Conservation (phyloP, 306 rosid species). For the Leucaena leucocephala region DNA sequence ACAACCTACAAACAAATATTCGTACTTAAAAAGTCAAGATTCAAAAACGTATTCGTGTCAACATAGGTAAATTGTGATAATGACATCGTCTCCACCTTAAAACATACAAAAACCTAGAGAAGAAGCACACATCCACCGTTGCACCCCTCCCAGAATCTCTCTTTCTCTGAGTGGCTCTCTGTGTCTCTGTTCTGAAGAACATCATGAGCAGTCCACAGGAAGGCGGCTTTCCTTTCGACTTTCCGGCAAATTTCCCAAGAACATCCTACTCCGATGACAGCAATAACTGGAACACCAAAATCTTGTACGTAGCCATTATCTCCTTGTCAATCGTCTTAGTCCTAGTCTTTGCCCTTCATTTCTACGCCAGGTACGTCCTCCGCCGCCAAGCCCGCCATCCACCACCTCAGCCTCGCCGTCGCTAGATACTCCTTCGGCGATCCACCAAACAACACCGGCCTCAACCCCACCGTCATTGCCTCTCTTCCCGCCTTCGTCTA, state of each 20-base stretch:
- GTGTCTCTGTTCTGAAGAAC: background rate
- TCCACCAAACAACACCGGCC: conserved; percentile 44
- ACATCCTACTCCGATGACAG: background rate
- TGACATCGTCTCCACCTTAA: background rate
- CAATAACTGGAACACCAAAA: conserved; percentile 50
- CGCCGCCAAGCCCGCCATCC: conserved; percentile 65
- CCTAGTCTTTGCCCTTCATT: conserved; percentile 68
- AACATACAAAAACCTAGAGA: background rate
- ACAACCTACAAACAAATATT: background rate
- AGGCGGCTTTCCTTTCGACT: background rate
- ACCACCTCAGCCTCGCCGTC: conserved; percentile 48
- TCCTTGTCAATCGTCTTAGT: conserved; percentile 59
- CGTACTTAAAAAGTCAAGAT: background rate
- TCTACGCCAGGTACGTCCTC: conserved; percentile 69
- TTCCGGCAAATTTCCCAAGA: background rate
- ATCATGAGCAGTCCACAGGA: background rate
- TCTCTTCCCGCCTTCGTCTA: conserved; percentile 44
- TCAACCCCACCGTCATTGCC: conserved; percentile 45
- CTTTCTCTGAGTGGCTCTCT: background rate
- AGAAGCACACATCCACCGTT: background rate
- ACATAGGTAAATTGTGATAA: background rate
- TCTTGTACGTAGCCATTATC: conserved; percentile 61
- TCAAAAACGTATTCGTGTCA: background rate
- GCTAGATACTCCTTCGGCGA: conserved; percentile 32
- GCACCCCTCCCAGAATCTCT: background rate